Base-by-base conservation (phyloP, 2,329 filamentous ascomycete genomes). In the Pseudogymnoascus sp. region DNA sequence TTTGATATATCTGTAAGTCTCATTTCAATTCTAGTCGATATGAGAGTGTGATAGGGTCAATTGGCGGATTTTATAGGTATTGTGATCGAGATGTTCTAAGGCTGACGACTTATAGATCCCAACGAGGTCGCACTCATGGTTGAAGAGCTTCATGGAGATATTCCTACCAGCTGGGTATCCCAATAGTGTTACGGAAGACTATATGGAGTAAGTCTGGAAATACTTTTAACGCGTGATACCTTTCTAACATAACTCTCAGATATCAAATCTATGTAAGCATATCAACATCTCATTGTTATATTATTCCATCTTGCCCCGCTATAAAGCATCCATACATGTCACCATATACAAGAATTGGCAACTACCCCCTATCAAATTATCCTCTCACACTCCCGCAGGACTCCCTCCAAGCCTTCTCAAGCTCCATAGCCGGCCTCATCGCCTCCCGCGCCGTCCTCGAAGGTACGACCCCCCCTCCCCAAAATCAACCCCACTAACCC, bases 91-190 rank as follows among this genome's bases (percentile, higher is more conserved):
- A n/a, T n/a, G n/a, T n/a, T n/a, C n/a, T n/a, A n/a, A n/a, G n/a
- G 25, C 20, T 43, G 6, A 43, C 25, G 12, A 12, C 20, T 25
- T 12, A 20, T 43, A 43, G 39, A 25, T 25, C 39, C 39, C 39
- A 25, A 14, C 6, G 39, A 43, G 39, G 12, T 43, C 39, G 12
- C 39, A 43, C 20, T 43, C 39, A 43, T 43, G 39, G 39, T 12
- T 14, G 5, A 67, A 62, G 58, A 68, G 61, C 60, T 64, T 83
- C 1, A 71, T 86, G 9, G 80, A 83, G 65, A 78, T 87, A 5
- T 89, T 90, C 67, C 74, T 90, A 2, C 87, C 87, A 0, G 80
- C 82, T 1, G 87, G 87, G 11, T 90, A 85, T 73, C 87, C 87
- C 2, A 79, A 85, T 47, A 88, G 84, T 65, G 87, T 90, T 37